Evolutionary conservation across 208 protist genomes (phyloP).

Genomic region (Vickermania spadyakhi): DNA sequence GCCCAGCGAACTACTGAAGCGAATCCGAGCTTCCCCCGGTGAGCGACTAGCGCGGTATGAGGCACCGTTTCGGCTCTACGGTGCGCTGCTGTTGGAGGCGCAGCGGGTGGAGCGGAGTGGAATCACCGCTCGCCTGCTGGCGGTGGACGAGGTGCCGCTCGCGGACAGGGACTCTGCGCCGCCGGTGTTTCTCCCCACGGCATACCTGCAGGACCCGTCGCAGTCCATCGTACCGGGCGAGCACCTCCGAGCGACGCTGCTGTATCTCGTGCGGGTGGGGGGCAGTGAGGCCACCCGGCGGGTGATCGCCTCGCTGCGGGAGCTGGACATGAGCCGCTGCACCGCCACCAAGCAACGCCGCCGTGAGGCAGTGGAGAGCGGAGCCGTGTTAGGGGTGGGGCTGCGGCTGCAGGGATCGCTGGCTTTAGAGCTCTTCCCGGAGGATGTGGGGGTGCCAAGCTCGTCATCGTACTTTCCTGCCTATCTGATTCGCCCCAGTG

Average conservation of each 20-base stretch:
- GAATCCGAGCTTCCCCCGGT: too few relatives aligned
- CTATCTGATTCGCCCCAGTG: constrained; percentile 26
- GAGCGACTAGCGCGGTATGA: not conserved
- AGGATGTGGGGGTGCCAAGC: constrained; percentile 23
- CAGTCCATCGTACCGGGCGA: constrained; percentile 67
- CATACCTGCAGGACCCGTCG: too few relatives aligned
- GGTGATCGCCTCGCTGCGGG: constrained; percentile 51
- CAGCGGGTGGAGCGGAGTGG: not conserved
- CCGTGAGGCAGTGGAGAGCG: not conserved
- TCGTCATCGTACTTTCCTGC: constrained; percentile 23
- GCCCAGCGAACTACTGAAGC: too few relatives aligned
- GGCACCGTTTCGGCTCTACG: not conserved
- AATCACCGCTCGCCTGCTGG: not conserved
- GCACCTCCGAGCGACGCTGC: constrained; percentile 51
- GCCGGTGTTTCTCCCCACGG: too few relatives aligned
- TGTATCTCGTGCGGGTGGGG: constrained; percentile 59
- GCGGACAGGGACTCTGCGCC: too few relatives aligned
- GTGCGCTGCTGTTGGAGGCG: constrained; percentile 7
- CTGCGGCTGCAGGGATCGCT: not conserved
- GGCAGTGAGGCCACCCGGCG: constrained; percentile 52
- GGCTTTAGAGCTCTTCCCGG: constrained; percentile 9
- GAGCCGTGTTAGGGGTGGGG: not conserved
- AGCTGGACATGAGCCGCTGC: constrained; percentile 44
- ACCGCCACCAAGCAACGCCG: constrained; percentile 4
- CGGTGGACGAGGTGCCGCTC: not conserved